Percentiles rank a stretch among this genome's conserved stretches.
These are phyloP conservation scores for Ormosia semicastrata DNA, from an alignment of 306 rosid genomes.

Conservation along the genomic window DNA sequence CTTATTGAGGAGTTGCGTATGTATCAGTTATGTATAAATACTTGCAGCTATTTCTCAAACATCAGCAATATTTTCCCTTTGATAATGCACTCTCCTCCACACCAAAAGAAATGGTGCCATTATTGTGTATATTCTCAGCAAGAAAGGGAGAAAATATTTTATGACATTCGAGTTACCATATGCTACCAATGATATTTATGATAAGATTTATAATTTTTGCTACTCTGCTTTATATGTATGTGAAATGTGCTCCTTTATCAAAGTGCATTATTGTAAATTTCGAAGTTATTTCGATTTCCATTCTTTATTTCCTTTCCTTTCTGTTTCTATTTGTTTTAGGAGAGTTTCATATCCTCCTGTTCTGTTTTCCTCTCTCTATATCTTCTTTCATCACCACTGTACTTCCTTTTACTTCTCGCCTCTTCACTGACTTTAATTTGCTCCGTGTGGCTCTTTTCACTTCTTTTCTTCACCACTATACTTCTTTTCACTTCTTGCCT, in stretches of 20 bases:
- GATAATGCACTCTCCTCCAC: not conserved
- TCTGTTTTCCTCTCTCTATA: not conserved
- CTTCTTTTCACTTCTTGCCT: not conserved
- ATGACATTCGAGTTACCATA: not conserved
- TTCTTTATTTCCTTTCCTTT: not conserved
- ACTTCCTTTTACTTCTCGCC: not conserved
- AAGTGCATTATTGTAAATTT: not conserved
- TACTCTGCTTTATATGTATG: not conserved
- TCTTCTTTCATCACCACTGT: constrained; percentile 8
- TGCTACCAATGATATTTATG: not conserved
- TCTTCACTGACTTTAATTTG: not conserved
- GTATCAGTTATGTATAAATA: not conserved
- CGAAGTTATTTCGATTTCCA: not conserved
- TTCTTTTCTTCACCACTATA: not conserved
- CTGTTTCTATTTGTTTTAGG: not conserved
- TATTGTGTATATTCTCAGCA: not conserved
- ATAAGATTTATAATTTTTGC: not conserved
- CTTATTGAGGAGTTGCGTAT: constrained; percentile 14
- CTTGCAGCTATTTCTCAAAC: not conserved
- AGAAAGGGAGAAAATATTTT: not conserved
- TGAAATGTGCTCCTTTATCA: not conserved
- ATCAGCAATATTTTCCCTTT: not conserved
- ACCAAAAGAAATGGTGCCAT: not conserved
- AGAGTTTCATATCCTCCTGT: not conserved
- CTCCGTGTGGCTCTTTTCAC: not conserved